A percentile compares a stretch with the other conserved stretches of the same genome.
phyloP scores from a whole-genome alignment of 1,139 yeast genomes.

The Suhomyces chickasaworum region DNA sequence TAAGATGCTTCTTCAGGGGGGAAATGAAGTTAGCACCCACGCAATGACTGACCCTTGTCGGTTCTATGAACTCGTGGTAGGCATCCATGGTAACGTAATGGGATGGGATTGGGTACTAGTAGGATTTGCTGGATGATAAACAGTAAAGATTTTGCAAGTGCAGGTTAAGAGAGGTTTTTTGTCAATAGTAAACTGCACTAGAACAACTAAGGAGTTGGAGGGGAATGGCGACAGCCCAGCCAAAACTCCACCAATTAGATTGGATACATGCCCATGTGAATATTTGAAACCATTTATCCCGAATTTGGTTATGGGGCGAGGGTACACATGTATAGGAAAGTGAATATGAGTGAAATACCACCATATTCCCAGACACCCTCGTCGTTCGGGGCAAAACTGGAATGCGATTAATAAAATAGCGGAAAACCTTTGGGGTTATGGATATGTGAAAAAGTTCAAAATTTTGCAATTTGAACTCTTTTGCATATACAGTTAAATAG shows the following conservation, averaged over 20 bases:
- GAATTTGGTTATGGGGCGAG: slow-evolving; percentile 5
- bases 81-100: slow-evolving; percentile 61
- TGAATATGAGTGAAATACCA: background rate
- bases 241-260: background rate
- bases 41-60: slow-evolving; percentile 70
- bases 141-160: slow-evolving; percentile 11
- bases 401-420: slow-evolving; percentile 5
- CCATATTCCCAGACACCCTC: slow-evolving; percentile 10
- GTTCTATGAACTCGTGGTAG: slow-evolving; percentile 77
- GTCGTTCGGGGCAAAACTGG: slow-evolving; percentile 10
- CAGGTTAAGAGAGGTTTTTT: slow-evolving; percentile 17
- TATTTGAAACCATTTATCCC: background rate
- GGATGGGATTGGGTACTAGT: background rate
- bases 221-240: background rate
- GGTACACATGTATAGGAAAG: background rate
- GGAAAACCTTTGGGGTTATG: slow-evolving; percentile 15
- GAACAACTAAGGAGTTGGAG: background rate
- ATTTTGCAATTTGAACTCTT: background rate
- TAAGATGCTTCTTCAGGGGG: slow-evolving; percentile 51
- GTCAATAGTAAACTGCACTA: background rate
- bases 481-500: background rate
- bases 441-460: slow-evolving; percentile 9
- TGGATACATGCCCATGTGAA: background rate
- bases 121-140: slow-evolving; percentile 2
- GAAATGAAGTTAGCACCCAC: slow-evolving; percentile 64